Conservation (phyloP, 1,284 basidiomycete species). For the Ceratobasidium papillatum region DNA sequence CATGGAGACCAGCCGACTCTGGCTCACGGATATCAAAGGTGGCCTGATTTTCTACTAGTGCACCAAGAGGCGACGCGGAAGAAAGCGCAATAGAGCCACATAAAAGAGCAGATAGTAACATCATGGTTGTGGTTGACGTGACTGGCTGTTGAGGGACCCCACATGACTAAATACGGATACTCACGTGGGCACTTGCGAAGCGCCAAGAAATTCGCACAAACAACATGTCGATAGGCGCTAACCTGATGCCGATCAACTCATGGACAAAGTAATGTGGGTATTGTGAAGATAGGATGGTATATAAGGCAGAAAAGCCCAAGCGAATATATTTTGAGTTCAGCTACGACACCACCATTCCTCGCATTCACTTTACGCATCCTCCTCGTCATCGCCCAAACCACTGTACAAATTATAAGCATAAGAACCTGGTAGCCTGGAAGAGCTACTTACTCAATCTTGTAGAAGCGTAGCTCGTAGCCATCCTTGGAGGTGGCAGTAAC, state of each 20-base stretch:
- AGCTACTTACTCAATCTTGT: conserved; percentile 85
- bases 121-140: conserved; percentile 19
- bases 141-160: background rate
- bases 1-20: background rate
- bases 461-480: conserved; percentile 90
- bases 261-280: conserved; percentile 3
- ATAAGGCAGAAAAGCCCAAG: background rate
- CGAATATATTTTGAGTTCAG: conserved; percentile 33
- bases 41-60: conserved; percentile 24
- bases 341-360: background rate
- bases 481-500: conserved; percentile 92
- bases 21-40: conserved; percentile 16
- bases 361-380: conserved; percentile 32
- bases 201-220: background rate
- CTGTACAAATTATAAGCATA: conserved; percentile 1
- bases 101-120: conserved; percentile 37
- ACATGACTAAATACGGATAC: conserved; percentile 13
- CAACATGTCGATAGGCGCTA: background rate
- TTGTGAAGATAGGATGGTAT: conserved; percentile 29
- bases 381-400: conserved; percentile 40
- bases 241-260: background rate
- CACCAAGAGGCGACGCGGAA: conserved; percentile 33
- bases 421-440: background rate
- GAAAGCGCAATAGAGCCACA: conserved; percentile 37
- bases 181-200: conserved; percentile 4